phyloP scores from a whole-genome alignment of 2,329 filamentous ascomycete genomes.

The Pseudofabraea citricarpa region DNA sequence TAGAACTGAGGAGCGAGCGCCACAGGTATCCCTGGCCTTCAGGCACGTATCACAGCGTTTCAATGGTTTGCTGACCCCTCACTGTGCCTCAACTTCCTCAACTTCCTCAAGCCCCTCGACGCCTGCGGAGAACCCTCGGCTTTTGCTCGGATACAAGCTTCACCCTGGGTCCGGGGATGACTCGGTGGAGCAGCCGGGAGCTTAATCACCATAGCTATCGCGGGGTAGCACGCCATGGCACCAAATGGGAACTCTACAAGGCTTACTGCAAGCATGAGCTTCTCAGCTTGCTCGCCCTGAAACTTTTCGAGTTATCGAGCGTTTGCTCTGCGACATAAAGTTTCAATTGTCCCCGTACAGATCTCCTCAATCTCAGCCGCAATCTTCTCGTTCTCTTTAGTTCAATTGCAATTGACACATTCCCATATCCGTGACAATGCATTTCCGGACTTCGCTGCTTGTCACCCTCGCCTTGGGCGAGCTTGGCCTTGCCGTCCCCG shows the following conservation, averaged over 20 bases:
- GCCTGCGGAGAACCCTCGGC: neutral
- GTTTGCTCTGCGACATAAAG: neutral
- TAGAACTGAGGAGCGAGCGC: neutral
- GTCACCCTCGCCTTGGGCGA: constrained; percentile 17
- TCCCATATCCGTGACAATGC: no score
- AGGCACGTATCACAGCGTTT: neutral
- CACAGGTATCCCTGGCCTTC: neutral
- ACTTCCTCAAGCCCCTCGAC: neutral
- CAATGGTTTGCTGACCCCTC: neutral
- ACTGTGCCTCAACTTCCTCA: neutral
- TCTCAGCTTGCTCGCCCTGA: no score
- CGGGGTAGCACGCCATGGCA: no score
- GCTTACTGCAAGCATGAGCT: no score
- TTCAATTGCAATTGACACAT: constrained; percentile 2
- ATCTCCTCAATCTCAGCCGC: neutral
- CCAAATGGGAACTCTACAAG: no score
- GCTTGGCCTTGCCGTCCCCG: constrained; percentile 22
- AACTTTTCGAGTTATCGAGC: neutral
- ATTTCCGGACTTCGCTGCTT: constrained; percentile 15
- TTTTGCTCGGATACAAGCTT: no score
- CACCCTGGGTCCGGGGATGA: neutral
- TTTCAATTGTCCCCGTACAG: neutral
- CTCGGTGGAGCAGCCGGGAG: neutral
- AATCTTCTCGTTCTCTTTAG: neutral
- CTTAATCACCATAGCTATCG: no score